These are phyloP conservation scores for Blastocystis sp. DNA, from an alignment of 352 stramenopile species.

Conservation along the genomic window DNA sequence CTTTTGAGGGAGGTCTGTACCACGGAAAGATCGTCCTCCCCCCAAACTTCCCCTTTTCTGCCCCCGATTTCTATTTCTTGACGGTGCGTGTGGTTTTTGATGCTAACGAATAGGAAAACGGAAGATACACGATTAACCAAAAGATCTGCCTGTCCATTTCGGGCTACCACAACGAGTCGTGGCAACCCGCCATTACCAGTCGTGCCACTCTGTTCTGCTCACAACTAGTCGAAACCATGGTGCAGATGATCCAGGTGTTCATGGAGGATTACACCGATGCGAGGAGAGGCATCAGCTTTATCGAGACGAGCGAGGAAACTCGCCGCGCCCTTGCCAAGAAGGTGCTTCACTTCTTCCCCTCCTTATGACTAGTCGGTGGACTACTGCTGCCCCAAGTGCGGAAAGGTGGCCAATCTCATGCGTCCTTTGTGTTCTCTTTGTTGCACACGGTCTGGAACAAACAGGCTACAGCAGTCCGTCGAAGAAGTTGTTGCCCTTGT, in stretches of 20 bases:
- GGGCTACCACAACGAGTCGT: conserved; percentile 45
- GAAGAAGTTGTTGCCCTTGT: conserved; percentile 86
- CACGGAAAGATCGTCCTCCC: conserved; percentile 72
- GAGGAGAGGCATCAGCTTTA: conserved; percentile 26
- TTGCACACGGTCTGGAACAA: neutral
- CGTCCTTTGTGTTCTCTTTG: neutral
- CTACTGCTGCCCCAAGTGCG: conserved; percentile 24
- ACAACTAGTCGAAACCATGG: conserved; percentile 45
- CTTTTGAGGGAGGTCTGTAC: conserved; percentile 73
- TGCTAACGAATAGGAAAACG: conserved; percentile 50
- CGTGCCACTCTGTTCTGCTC: neutral
- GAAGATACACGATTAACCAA: conserved; percentile 30
- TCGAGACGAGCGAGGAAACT: neutral
- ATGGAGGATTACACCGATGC: conserved; percentile 30
- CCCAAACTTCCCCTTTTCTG: conserved; percentile 63
- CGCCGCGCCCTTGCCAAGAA: neutral
- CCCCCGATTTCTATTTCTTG: conserved; percentile 67
- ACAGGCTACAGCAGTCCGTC: conserved; percentile 64
- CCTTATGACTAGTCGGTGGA: conserved; percentile 5
- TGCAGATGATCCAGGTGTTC: conserved; percentile 59
- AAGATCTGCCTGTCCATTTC: conserved; percentile 68
- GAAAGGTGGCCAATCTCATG: neutral
- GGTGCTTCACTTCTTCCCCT: neutral
- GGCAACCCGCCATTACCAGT: conserved; percentile 52
- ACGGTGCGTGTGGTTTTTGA: neutral